Evolutionary conservation across 257 asterid genomes (phyloP).

Genomic region (Solanum neorickii): DNA sequence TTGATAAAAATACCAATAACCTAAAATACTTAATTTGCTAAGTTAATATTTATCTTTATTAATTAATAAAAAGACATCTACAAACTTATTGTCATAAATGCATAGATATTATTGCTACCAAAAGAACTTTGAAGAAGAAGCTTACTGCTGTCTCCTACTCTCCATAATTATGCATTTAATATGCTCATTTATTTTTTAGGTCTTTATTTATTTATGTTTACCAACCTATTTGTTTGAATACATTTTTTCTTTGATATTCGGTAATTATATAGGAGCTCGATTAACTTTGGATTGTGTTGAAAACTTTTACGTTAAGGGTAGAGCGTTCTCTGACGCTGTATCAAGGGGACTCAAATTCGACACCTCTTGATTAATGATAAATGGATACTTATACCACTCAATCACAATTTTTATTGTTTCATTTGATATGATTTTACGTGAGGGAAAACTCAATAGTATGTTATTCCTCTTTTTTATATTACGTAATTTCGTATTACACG

Average conservation of each 20-base stretch:
- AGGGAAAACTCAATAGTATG: neutral
- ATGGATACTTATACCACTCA: no score
- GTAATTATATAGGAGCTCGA: fast-evolving
- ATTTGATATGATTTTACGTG: no score
- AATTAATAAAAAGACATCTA: neutral
- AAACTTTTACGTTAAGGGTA: fast-evolving
- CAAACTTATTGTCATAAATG: neutral
- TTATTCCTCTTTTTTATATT: neutral
- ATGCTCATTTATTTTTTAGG: neutral
- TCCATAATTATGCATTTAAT: neutral
- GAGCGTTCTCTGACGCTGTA: no score
- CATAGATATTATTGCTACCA: neutral
- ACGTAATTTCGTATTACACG: neutral
- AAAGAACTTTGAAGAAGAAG: neutral
- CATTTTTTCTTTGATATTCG: neutral
- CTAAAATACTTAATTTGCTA: neutral
- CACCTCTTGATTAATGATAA: no score
- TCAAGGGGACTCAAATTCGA: no score
- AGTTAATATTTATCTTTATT: neutral
- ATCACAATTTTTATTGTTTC: no score
- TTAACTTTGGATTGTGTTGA: fast-evolving
- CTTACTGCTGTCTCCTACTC: neutral
- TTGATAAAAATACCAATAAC: neutral
- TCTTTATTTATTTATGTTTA: neutral
- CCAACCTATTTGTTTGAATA: neutral